Percentiles rank a stretch among this genome's conserved stretches.
These are phyloP conservation scores for Mangifera indica DNA, from an alignment of 345 rosid species.

Conservation along the genomic window DNA sequence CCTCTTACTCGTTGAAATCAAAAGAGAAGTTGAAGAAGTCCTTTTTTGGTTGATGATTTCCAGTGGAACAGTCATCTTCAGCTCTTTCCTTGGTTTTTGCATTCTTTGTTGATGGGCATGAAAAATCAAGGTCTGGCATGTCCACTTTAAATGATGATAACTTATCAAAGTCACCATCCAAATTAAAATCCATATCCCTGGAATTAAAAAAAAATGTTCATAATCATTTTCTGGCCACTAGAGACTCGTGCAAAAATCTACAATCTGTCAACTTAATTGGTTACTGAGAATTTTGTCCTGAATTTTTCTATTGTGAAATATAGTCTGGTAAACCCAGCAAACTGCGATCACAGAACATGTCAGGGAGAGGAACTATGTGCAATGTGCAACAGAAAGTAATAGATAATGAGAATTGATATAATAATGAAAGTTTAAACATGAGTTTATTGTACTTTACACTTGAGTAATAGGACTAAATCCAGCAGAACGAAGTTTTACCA, in stretches of 20 bases:
- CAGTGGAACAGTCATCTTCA: slow-evolving; percentile 42
- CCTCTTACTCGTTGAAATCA: slow-evolving; percentile 67
- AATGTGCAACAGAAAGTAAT: neutral
- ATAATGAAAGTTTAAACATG: slow-evolving; percentile 5
- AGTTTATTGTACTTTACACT: neutral
- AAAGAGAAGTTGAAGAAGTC: slow-evolving; percentile 61
- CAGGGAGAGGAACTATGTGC: neutral
- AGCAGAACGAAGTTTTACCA: neutral
- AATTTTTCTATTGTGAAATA: slow-evolving; percentile 3
- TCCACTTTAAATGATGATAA: slow-evolving; percentile 70
- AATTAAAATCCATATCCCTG: slow-evolving; percentile 83
- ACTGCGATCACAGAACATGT: neutral
- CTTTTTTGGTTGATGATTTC: slow-evolving; percentile 39
- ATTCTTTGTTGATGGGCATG: slow-evolving; percentile 47
- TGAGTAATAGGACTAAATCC: neutral
- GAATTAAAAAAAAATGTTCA: slow-evolving; percentile 1
- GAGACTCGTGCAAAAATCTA: neutral
- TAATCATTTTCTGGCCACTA: neutral
- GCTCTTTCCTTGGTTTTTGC: slow-evolving; percentile 53
- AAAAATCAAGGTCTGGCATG: slow-evolving; percentile 81
- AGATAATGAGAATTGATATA: neutral
- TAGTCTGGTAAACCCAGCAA: neutral
- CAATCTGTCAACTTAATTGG: neutral
- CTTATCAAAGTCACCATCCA: slow-evolving; percentile 73
- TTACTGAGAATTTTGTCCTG: neutral